A percentile compares a stretch with the other conserved stretches of the same genome.
These are phyloP conservation scores for Colletotrichum sp. DNA, from an alignment of 2,329 filamentous ascomycete genomes.

Conservation along the genomic window DNA sequence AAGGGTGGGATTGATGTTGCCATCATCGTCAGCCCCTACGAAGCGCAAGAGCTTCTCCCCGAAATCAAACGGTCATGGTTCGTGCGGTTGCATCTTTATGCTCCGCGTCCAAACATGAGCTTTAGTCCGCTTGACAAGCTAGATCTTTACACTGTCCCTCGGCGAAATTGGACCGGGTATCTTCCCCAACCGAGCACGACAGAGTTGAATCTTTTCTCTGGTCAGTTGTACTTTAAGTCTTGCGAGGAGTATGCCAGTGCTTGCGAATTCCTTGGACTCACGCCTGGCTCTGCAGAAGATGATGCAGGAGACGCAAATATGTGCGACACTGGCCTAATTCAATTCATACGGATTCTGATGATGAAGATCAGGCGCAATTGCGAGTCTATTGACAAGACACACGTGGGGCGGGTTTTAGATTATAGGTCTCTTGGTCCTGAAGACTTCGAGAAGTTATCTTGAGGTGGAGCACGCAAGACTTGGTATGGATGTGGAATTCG, in stretches of 20 bases:
- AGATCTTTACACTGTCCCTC: constrained; percentile 44
- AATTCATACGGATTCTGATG: constrained; percentile 41
- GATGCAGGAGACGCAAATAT: too few relatives aligned
- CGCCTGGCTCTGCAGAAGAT: not conserved
- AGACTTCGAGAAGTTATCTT: too few relatives aligned
- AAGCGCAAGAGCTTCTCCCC: constrained; percentile 58
- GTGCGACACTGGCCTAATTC: constrained; percentile 33
- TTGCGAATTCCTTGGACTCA: constrained; percentile 58
- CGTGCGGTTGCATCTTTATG: constrained; percentile 56
- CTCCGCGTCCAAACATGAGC: constrained; percentile 45
- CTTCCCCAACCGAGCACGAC: constrained; percentile 10
- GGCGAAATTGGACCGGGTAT: fast-evolving
- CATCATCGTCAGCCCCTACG: constrained; percentile 64
- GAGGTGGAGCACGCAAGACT: too few relatives aligned
- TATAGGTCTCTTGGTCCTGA: too few relatives aligned
- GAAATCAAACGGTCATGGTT: constrained; percentile 35
- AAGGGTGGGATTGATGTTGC: not conserved
- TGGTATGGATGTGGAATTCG: too few relatives aligned
- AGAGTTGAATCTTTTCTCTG: constrained; percentile 70
- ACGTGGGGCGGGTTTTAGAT: constrained; percentile 21
- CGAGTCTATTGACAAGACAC: constrained; percentile 43
- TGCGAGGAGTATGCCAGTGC: constrained; percentile 58
- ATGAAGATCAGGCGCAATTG: constrained; percentile 40
- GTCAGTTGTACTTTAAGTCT: constrained; percentile 66
- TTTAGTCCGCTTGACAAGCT: constrained; percentile 49